These are phyloP conservation scores for Microcyclospora tardicrescens DNA, from an alignment of 2,329 filamentous ascomycete genomes.

Conservation along the genomic window DNA sequence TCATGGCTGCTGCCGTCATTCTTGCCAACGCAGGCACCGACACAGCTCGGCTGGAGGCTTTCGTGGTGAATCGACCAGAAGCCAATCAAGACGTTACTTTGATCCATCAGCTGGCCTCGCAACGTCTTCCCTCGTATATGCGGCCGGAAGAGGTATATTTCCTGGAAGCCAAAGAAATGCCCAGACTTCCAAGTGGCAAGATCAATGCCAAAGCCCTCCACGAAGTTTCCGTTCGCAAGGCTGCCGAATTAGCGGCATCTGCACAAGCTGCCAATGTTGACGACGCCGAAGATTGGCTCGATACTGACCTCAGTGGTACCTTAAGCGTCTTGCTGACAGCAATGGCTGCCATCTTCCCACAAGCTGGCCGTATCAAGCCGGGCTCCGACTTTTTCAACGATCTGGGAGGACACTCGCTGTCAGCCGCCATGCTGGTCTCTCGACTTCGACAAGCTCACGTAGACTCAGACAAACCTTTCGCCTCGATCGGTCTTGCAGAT, in stretches of 20 bases:
- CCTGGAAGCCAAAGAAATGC: too few relatives aligned
- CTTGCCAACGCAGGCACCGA: conserved; percentile 11
- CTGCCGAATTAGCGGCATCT: too few relatives aligned
- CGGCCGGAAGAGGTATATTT: too few relatives aligned
- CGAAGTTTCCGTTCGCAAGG: too few relatives aligned
- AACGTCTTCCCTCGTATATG: too few relatives aligned
- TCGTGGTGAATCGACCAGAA: conserved; percentile 10
- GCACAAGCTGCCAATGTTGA: conserved; percentile 1
- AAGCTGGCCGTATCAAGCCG: conserved; percentile 26
- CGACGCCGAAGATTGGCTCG: not conserved
- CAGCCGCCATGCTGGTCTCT: conserved; percentile 37
- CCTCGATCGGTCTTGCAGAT: conserved; percentile 14
- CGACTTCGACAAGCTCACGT: conserved; percentile 6
- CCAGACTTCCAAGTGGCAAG: too few relatives aligned
- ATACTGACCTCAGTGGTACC: conserved; percentile 3
- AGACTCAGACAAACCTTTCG: conserved; percentile 9
- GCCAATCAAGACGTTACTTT: conserved; percentile 7
- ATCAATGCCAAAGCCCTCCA: too few relatives aligned
- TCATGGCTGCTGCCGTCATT: conserved; percentile 40
- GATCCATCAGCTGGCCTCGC: conserved; percentile 9
- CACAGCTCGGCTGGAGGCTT: conserved; percentile 12
- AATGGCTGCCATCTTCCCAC: conserved; percentile 32
- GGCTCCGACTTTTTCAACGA: conserved; percentile 55
- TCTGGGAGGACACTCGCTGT: conserved; percentile 60
- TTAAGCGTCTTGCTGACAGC: conserved; percentile 5